A percentile compares a stretch with the other conserved stretches of the same genome.
Conservation (phyloP, 768 basidiomycete genomes). For the Tylopilus vinaceipallidus region DNA sequence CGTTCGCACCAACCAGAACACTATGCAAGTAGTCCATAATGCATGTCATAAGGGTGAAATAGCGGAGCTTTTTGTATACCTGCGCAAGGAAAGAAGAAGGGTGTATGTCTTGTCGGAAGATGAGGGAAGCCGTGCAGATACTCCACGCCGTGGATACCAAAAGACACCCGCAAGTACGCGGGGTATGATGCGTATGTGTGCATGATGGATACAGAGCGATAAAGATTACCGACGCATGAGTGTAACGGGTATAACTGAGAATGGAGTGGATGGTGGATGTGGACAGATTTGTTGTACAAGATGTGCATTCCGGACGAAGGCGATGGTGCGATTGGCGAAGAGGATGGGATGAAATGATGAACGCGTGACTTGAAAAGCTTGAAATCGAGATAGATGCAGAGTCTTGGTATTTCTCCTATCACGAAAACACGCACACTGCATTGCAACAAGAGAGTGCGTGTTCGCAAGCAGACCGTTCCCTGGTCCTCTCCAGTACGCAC, state of each 20-base stretch:
- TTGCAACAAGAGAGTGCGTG: slow-evolving; percentile 27
- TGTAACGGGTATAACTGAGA: slow-evolving; percentile 26
- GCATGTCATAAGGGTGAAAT: slow-evolving; percentile 25
- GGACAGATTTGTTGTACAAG: slow-evolving; percentile 21
- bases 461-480: slow-evolving; percentile 20
- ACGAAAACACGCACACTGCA: slow-evolving; percentile 28
- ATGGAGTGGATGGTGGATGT: slow-evolving; percentile 11
- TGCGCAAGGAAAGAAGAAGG: slow-evolving; percentile 19
- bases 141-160: slow-evolving; percentile 17
- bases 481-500: slow-evolving; percentile 21
- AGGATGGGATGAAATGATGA: not conserved
- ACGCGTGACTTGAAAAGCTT: slow-evolving; percentile 6
- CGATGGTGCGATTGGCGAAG: slow-evolving; percentile 4
- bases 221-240: slow-evolving; percentile 30
- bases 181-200: slow-evolving; percentile 30
- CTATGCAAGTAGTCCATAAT: slow-evolving; percentile 29
- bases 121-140: slow-evolving; percentile 12
- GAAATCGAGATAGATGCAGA: slow-evolving; percentile 17
- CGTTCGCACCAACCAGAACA: slow-evolving; percentile 20
- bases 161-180: slow-evolving; percentile 17
- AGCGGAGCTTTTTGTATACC: slow-evolving; percentile 18
- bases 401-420: slow-evolving; percentile 31
- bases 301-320: slow-evolving; percentile 17
- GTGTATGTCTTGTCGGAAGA: slow-evolving; percentile 13
- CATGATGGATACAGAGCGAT: slow-evolving; percentile 36